Evolutionary conservation across 768 basidiomycete genomes (phyloP).

Genomic region (Coprinellus aureogranulatus): DNA sequence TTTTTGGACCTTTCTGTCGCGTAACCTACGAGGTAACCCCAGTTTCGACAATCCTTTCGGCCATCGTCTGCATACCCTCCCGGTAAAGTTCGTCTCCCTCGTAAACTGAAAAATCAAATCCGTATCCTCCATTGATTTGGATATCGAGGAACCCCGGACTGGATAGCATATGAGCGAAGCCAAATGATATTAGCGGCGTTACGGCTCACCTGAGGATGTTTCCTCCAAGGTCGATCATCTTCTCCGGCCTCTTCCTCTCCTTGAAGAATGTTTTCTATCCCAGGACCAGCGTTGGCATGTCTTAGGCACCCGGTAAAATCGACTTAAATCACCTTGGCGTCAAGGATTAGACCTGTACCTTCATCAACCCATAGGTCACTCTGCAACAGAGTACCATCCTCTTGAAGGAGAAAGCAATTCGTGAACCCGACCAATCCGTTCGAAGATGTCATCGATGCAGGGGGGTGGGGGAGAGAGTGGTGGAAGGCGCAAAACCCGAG

Average conservation of each 20-base stretch:
- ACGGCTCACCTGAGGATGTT: conserved; percentile 65
- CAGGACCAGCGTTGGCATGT: too few relatives aligned
- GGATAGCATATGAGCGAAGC: not conserved
- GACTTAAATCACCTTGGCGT: conserved; percentile 60
- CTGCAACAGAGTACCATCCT: conserved; percentile 73
- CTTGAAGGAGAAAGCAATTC: conserved; percentile 76
- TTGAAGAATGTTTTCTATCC: conserved; percentile 74
- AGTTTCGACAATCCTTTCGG: conserved; percentile 78
- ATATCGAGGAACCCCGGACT: conserved; percentile 83
- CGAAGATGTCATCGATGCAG: conserved; percentile 41
- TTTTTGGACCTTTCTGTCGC: too few relatives aligned
- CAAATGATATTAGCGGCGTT: conserved; percentile 1
- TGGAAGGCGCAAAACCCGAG: too few relatives aligned
- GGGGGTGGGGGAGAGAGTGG: too few relatives aligned
- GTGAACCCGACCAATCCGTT: conserved; percentile 84
- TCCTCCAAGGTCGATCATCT: conserved; percentile 66
- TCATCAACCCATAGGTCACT: conserved; percentile 84
- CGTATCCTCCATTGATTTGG: conserved; percentile 88
- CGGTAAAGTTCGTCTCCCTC: conserved; percentile 68
- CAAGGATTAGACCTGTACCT: conserved; percentile 66
- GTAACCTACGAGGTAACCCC: conserved; percentile 79
- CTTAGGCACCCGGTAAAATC: too few relatives aligned
- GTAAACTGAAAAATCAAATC: conserved; percentile 84
- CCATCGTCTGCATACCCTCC: conserved; percentile 64
- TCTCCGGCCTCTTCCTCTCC: conserved; percentile 57